Evolutionary conservation across 495 filamentous ascomycete genomes (phyloP), one percentile per base, ranked within the genome.

Genomic region (Podospora australis): DNA sequence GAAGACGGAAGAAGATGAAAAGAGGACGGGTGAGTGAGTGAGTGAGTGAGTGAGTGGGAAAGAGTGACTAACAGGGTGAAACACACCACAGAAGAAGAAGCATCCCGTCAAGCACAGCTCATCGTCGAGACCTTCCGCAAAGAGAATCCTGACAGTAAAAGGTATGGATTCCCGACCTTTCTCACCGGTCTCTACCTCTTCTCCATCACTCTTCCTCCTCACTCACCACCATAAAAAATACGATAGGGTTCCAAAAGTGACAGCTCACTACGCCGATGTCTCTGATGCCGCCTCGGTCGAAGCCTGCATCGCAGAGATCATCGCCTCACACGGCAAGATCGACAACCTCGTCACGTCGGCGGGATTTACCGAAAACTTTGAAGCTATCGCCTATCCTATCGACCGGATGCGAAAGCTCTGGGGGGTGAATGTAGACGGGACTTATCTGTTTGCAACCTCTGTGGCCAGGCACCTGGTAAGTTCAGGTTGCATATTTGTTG

Each of bases 281-380:
- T 81, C 90, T 8, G 77, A 81, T 54, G 79, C 81, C 9, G 78
- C 79, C 20, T 90, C 87, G 2, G 89, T 96, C 43, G 82, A 84
- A 36, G 54, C 66, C 11, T 81, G 81, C 50, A 72, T 96, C 34
- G 71, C 74, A 24, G 85, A 88, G 46, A 80, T 96, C 49, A 52
- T 78, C 38, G 62, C 70, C 30, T 71, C 78, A 47, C 88, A 95
- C 63, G 83, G 84, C 61, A 79, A 82, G 59, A 86, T 96, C 60
- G 90, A 97, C 68, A 81, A 84, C 64, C 80, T 98, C 23, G 90
- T 98, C 49, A 96, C 91, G 21, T 95, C 90, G 6, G 92, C 92
- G 23, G 92, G 92, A 6, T 94, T 97, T 72, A 89, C 86, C 6
- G 92, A 98, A 70, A 96, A 96, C 69, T 95, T 89, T 60, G 83